Evolutionary conservation across 108 stramenopile genomes (phyloP), one percentile per base, ranked within the genome.

Genomic region (Epithemia pelagica): DNA sequence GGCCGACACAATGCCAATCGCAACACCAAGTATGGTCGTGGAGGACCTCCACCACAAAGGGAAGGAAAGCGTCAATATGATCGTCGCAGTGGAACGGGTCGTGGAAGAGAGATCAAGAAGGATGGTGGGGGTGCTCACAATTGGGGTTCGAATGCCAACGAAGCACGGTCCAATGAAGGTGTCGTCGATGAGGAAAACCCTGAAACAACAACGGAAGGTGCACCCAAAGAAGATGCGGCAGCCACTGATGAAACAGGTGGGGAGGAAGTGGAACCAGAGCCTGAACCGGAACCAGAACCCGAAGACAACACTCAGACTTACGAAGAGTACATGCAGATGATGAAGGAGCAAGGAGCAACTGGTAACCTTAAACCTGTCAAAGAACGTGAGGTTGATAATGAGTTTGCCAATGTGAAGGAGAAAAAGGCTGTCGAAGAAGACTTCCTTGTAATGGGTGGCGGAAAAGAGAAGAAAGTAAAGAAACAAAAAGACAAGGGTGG

Each of bases 51-150:
- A 19, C 81, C 89, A 30, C 53, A 82, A 57, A 78, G 93, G 30
- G 93, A 89, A 27, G 93, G 93, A 62, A 91, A 94, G 75, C 88
- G 93, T 28, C 74, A 76, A 28, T 92, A 86, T 65, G 94, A 95
- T 66, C 89, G 94, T 58, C 80, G 85, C 57, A 89, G 87, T 52
- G 95, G 95, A 56, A 93, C 95, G 52, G 95, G 95, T 51, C 90
- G 95, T 64, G 95, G 95, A 66, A 82, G 82, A 57, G 95, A 96
- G 73, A 84, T 87, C 71, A 91, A 89, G 71, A 96, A 96, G 74
- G 84, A 66, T 28, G 95, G 95, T 54, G 95, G 86, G 21, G 95
- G 95, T 57, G 90, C 87, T 46, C 85, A 79, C 76, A 96, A 96
- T 77, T 96, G 95, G 95, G 95, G 95, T 10, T 80, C 79, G 60